These are phyloP conservation scores for Metarhizium guizhouense DNA, from an alignment of 2,329 filamentous ascomycete species.

Conservation along the genomic window DNA sequence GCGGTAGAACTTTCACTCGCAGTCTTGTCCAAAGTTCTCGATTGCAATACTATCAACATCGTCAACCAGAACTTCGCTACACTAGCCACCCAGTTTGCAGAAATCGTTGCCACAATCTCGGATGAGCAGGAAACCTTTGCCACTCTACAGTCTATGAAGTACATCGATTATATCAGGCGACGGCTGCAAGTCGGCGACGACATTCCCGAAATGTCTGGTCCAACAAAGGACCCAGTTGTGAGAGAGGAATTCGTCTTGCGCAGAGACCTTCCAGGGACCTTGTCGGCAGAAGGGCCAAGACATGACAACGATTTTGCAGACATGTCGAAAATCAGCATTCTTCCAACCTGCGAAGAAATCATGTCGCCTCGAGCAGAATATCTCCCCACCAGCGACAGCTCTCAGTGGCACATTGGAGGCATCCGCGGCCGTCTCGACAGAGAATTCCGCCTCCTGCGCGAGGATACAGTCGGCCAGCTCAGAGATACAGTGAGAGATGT, in stretches of 20 bases:
- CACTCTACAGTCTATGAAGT: slow-evolving; percentile 19
- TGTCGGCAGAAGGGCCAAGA: slow-evolving; percentile 23
- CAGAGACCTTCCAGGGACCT: slow-evolving; percentile 23
- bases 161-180: slow-evolving; percentile 21
- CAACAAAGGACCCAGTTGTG: slow-evolving; percentile 6
- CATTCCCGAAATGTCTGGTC: slow-evolving; percentile 6
- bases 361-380: slow-evolving; percentile 31
- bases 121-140: slow-evolving; percentile 14
- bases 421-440: slow-evolving; percentile 41
- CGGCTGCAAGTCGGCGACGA: slow-evolving; percentile 21
- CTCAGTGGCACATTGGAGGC: slow-evolving; percentile 26
- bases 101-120: slow-evolving; percentile 9
- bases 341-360: slow-evolving; percentile 42
- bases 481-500: slow-evolving; percentile 36
- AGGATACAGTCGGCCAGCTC: slow-evolving; percentile 46
- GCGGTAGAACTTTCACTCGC: slow-evolving; percentile 20
- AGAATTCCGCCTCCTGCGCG: slow-evolving; percentile 46
- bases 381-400: slow-evolving; percentile 29
- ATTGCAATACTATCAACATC: slow-evolving; percentile 26
- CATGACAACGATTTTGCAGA: slow-evolving; percentile 42
- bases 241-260: slow-evolving; percentile 21
- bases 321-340: slow-evolving; percentile 36
- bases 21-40: slow-evolving; percentile 24
- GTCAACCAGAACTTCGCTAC: slow-evolving; percentile 14
- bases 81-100: slow-evolving; percentile 13